Conservation (phyloP, 23 red algal species). For the Agarophyton chilense region DNA sequence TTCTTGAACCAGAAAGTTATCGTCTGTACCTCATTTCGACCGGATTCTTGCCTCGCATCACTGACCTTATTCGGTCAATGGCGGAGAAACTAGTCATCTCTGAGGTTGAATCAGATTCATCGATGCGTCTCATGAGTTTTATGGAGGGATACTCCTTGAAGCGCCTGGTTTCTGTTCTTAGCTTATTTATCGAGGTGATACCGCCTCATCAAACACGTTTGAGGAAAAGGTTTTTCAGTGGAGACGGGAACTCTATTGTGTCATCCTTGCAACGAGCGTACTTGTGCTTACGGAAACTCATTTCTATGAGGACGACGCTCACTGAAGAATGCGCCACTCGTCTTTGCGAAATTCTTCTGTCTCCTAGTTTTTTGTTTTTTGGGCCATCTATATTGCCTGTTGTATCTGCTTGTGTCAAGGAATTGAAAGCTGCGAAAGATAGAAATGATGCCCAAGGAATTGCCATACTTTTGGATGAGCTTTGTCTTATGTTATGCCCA, state of each 20-base stretch:
- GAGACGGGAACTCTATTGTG: slow-evolving; percentile 26
- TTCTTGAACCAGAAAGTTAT: slow-evolving; percentile 42
- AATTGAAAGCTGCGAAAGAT: slow-evolving; percentile 46
- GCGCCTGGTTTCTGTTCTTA: slow-evolving; percentile 46
- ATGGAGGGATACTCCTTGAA: slow-evolving; percentile 69
- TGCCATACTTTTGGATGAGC: slow-evolving; percentile 64
- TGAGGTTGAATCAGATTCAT: slow-evolving; percentile 58
- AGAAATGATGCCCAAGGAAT: slow-evolving; percentile 58
- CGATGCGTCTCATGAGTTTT: slow-evolving; percentile 40
- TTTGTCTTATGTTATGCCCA: slow-evolving; percentile 69
- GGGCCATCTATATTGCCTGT: slow-evolving; percentile 34
- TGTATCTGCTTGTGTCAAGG: slow-evolving; percentile 57
- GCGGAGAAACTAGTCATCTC: slow-evolving; percentile 46
- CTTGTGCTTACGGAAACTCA: slow-evolving; percentile 66
- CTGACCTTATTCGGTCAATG: slow-evolving; percentile 37
- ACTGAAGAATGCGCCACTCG: slow-evolving; percentile 71
- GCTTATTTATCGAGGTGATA: slow-evolving; percentile 42
- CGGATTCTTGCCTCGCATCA: slow-evolving; percentile 52
- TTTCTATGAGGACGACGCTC: slow-evolving; percentile 57
- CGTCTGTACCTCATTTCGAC: slow-evolving; percentile 47
- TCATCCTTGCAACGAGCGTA: slow-evolving; percentile 56
- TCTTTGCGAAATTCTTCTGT: slow-evolving; percentile 63
- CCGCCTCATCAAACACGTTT: slow-evolving; percentile 25
- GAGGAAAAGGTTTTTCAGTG: slow-evolving; percentile 30
- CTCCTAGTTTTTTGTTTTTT: slow-evolving; percentile 34